Conservation (phyloP, 108 stramenopile genomes). For the Discostella pseudostelligera region DNA sequence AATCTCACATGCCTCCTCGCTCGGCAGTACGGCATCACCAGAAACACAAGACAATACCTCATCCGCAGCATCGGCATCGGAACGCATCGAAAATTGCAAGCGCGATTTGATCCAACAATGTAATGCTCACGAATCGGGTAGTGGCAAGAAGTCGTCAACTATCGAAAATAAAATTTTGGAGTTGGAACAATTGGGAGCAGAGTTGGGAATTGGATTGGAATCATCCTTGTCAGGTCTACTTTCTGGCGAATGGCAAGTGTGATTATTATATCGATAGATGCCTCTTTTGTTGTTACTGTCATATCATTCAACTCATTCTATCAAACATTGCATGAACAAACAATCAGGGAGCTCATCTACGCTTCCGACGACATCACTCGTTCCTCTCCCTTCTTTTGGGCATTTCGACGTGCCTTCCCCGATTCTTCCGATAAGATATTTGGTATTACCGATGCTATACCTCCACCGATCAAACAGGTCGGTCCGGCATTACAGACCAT, state of each 20-base stretch:
- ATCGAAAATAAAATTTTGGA: slow-evolving; percentile 28
- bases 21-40: slow-evolving; percentile 4
- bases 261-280: background rate
- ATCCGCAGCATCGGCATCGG: slow-evolving; percentile 14
- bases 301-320: too few species aligned
- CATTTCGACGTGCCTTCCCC: slow-evolving; percentile 76
- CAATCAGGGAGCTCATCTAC: slow-evolving; percentile 68
- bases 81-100: slow-evolving; percentile 34
- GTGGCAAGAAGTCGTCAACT: slow-evolving; percentile 3
- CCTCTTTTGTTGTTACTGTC: too few species aligned
- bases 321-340: too few species aligned
- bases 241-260: slow-evolving; percentile 66
- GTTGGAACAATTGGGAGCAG: slow-evolving; percentile 33
- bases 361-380: slow-evolving; percentile 78
- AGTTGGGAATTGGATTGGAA: slow-evolving; percentile 55
- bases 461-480: slow-evolving; percentile 78
- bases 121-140: slow-evolving; percentile 18
- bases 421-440: slow-evolving; percentile 82
- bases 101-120: slow-evolving; percentile 24
- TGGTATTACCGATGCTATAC: slow-evolving; percentile 78
- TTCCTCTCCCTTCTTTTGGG: slow-evolving; percentile 88
- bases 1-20: background rate
- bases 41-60: background rate
- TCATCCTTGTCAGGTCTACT: slow-evolving; percentile 61
- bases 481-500: slow-evolving; percentile 82